Percentiles rank a stretch among this genome's conserved stretches.
Conservation (phyloP, 2,329 filamentous ascomycete genomes). For the Chaetomiaceae sp. region DNA sequence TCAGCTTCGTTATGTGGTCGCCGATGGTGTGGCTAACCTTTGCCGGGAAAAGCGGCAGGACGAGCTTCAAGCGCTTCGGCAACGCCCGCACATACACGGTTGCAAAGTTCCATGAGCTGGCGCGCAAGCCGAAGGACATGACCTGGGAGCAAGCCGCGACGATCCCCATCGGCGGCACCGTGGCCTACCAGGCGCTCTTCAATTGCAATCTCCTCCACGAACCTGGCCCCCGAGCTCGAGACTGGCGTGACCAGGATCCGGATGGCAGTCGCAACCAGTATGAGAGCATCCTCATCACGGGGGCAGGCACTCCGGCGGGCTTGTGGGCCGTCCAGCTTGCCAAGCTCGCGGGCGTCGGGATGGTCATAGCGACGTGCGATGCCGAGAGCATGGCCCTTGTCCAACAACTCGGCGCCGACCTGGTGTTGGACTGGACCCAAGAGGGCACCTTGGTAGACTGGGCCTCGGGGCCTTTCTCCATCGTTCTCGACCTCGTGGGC, state of each 20-base stretch:
- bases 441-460: slow-evolving; percentile 9
- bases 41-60: slow-evolving; percentile 18
- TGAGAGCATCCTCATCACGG: slow-evolving; percentile 26
- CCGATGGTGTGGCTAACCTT: neutral
- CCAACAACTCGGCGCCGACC: slow-evolving; percentile 19
- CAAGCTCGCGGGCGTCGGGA: slow-evolving; percentile 20
- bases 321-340: slow-evolving; percentile 27
- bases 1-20: no score
- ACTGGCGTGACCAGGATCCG: neutral
- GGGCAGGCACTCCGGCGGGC: slow-evolving; percentile 22
- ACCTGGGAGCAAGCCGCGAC: slow-evolving; percentile 26
- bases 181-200: slow-evolving; percentile 27
- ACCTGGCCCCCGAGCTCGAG: slow-evolving; percentile 1
- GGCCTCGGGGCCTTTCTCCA: slow-evolving; percentile 17
- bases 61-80: slow-evolving; percentile 23
- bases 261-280: neutral
- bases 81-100: slow-evolving; percentile 20
- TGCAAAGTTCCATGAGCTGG: slow-evolving; percentile 19
- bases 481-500: slow-evolving; percentile 24
- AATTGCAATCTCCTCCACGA: slow-evolving; percentile 14
- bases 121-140: slow-evolving; percentile 21
- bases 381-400: slow-evolving; percentile 19
- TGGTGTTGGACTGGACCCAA: slow-evolving; percentile 18
- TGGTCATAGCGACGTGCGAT: slow-evolving; percentile 19
- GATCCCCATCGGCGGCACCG: slow-evolving; percentile 23